A percentile compares a stretch with the other conserved stretches of the same genome.
Conservation (phyloP, 352 stramenopile species). For the Halophytophthora polymorphica region DNA sequence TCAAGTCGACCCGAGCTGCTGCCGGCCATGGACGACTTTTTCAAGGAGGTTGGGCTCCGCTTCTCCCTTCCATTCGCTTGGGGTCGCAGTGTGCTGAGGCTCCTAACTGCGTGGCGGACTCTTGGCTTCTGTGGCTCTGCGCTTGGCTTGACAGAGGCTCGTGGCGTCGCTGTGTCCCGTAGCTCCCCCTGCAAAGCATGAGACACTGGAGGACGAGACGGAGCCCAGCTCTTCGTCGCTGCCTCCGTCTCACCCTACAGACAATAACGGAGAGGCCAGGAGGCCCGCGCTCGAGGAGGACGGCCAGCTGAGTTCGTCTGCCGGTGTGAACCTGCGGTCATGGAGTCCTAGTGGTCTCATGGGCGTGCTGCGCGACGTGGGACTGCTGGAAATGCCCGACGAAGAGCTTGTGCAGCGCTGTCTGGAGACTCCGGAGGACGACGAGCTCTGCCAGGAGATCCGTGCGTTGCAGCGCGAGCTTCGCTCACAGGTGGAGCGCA, state of each 20-base stretch:
- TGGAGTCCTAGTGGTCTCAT: slow-evolving; percentile 32
- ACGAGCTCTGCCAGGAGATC: slow-evolving; percentile 68
- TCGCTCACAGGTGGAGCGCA: slow-evolving; percentile 33
- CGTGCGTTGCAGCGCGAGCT: slow-evolving; percentile 47
- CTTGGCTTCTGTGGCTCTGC: not conserved
- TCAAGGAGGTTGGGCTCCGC: slow-evolving; percentile 36
- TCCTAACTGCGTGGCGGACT: not conserved
- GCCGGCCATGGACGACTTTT: slow-evolving; percentile 34
- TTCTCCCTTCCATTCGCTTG: not conserved
- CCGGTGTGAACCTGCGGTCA: slow-evolving; percentile 9
- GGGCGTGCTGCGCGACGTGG: slow-evolving; percentile 32
- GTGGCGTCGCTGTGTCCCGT: slow-evolving; percentile 24
- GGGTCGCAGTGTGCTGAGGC: not conserved
- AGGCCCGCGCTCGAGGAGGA: slow-evolving; percentile 3
- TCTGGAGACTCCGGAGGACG: slow-evolving; percentile 35
- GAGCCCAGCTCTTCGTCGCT: not conserved
- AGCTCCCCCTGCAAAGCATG: slow-evolving; percentile 5
- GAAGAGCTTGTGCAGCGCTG: slow-evolving; percentile 20
- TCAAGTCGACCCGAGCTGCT: not conserved
- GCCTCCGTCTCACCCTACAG: slow-evolving; percentile 12
- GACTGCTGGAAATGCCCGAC: slow-evolving; percentile 41
- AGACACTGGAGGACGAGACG: slow-evolving; percentile 1
- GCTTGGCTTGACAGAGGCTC: slow-evolving; percentile 23
- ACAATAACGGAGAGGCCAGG: slow-evolving; percentile 18
- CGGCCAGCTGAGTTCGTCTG: slow-evolving; percentile 5